Percentiles rank a stretch among this genome's conserved stretches.
Evolutionary conservation across 495 filamentous ascomycete genomes (phyloP).

Genomic region (Aspergillus olivimuriae): DNA sequence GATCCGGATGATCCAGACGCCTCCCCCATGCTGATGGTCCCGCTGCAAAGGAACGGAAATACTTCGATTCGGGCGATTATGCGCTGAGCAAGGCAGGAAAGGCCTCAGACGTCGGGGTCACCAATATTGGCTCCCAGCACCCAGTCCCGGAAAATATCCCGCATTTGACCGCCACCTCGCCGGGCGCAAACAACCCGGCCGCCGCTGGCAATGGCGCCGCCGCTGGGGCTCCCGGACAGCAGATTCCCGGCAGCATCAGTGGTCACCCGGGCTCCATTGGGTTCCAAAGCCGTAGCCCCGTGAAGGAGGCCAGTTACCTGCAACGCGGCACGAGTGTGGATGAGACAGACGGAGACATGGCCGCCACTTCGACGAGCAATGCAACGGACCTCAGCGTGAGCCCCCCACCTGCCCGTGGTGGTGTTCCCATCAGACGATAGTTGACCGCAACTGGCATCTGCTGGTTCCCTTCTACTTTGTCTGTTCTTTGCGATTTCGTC

Average conservation of each 20-base stretch:
- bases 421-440: conserved; percentile 58
- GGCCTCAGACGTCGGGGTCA: conserved; percentile 87
- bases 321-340: conserved; percentile 70
- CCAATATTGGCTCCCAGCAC: conserved; percentile 88
- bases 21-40: conserved; percentile 4
- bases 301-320: conserved; percentile 81
- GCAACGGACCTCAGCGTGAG: conserved; percentile 36
- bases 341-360: conserved; percentile 45
- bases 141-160: conserved; percentile 95
- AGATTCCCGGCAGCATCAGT: conserved; percentile 42
- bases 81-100: conserved; percentile 98
- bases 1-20: neutral
- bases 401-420: conserved; percentile 45
- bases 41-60: conserved; percentile 79
- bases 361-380: conserved; percentile 24
- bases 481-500: conserved; percentile 7
- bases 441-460: conserved; percentile 4
- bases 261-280: conserved; percentile 41
- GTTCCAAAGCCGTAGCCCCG: conserved; percentile 64
- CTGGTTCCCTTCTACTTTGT: conserved; percentile 3
- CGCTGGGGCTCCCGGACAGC: conserved; percentile 36
- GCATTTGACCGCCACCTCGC: conserved; percentile 74
- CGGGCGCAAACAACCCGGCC: conserved; percentile 42
- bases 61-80: conserved; percentile 97
- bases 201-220: conserved; percentile 34